Evolutionary conservation across 768 basidiomycete genomes (phyloP).

Genomic region (Serendipita indica): DNA sequence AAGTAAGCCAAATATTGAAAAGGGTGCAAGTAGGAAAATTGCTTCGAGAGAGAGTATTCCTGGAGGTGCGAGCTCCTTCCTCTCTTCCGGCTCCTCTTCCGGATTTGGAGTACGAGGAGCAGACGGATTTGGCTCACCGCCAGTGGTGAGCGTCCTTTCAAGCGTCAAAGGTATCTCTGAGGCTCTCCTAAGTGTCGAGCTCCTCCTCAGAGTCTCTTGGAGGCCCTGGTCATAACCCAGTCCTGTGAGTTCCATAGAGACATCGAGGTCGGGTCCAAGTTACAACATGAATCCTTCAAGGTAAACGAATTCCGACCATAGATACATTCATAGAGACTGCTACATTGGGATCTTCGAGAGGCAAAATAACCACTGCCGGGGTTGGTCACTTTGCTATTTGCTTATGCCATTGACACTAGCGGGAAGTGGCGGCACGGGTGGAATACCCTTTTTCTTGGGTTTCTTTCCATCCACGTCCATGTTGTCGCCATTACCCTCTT

Average conservation of each 20-base stretch:
- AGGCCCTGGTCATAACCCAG: neutral
- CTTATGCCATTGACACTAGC: neutral
- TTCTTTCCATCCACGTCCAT: slow-evolving; percentile 28
- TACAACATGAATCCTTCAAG: no score
- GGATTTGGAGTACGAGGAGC: slow-evolving; percentile 17
- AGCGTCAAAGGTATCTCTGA: no score
- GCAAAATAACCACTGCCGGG: no score
- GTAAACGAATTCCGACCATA: no score
- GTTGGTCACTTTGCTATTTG: no score
- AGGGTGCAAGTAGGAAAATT: slow-evolving; percentile 58
- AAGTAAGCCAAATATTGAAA: slow-evolving; percentile 74
- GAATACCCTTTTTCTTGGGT: slow-evolving; percentile 26
- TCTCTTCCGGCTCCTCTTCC: neutral
- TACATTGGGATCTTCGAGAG: no score
- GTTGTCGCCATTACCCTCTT: slow-evolving; percentile 9
- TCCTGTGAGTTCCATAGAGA: neutral
- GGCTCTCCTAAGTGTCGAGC: slow-evolving; percentile 12
- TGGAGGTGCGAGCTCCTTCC: neutral
- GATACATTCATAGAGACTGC: no score
- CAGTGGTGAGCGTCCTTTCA: neutral
- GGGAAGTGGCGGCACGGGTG: slow-evolving; percentile 1
- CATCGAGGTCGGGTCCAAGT: neutral
- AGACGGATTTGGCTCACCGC: slow-evolving; percentile 15
- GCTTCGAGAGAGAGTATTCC: slow-evolving; percentile 5
- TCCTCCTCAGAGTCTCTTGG: slow-evolving; percentile 9